Evolutionary conservation across 495 filamentous ascomycete genomes (phyloP).

Genomic region (Niebla homalea): DNA sequence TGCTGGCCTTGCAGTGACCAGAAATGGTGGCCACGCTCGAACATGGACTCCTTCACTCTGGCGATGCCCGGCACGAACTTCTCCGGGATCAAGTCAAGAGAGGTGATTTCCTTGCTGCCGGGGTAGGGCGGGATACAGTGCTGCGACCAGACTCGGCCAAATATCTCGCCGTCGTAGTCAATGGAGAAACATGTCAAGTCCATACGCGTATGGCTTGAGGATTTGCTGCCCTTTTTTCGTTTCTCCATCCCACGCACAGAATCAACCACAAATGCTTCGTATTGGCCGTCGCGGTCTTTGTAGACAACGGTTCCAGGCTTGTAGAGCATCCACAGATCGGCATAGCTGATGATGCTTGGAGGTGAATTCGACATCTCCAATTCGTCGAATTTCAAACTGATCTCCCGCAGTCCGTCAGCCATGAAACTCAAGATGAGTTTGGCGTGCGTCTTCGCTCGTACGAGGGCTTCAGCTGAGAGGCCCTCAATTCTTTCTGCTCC

Average conservation of each 20-base stretch:
- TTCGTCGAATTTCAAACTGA: conserved; percentile 6
- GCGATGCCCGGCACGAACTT: conserved; percentile 6
- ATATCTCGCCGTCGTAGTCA: conserved; percentile 47
- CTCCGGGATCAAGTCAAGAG: conserved; percentile 23
- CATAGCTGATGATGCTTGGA: conserved; percentile 6
- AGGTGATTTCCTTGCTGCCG: conserved; percentile 43
- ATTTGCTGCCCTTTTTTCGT: neutral
- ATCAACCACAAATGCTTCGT: conserved; percentile 16
- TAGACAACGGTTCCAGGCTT: conserved; percentile 11
- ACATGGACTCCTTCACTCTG: conserved; percentile 1
- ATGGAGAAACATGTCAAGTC: conserved; percentile 29
- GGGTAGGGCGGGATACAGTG: conserved; percentile 37
- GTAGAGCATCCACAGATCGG: conserved; percentile 14
- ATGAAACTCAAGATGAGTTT: conserved; percentile 11
- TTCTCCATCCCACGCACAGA: conserved; percentile 8
- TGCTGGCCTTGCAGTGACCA: conserved; percentile 11
- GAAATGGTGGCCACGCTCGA: conserved; percentile 9
- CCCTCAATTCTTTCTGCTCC: neutral
- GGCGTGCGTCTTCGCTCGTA: conserved; percentile 2
- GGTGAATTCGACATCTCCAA: conserved; percentile 6
- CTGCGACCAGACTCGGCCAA: conserved; percentile 34
- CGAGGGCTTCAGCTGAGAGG: neutral
- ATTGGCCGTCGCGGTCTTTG: conserved; percentile 12
- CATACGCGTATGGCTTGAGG: conserved; percentile 3
- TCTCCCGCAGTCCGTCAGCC: conserved; percentile 2